These are phyloP conservation scores for Ceratocystis huliohia DNA, from an alignment of 2,329 filamentous ascomycete genomes.

Conservation along the genomic window DNA sequence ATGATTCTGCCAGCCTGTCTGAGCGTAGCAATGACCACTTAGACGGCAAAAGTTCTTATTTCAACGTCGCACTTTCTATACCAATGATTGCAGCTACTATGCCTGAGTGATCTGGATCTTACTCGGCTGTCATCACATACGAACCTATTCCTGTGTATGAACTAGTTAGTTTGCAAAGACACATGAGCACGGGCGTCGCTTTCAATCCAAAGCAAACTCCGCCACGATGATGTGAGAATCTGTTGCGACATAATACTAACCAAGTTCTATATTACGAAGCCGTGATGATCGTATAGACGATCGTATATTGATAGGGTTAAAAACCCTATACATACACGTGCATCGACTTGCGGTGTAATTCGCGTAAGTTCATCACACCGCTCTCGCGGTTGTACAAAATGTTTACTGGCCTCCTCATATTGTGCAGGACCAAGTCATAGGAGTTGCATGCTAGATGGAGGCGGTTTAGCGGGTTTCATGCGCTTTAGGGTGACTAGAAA, in stretches of 20 bases:
- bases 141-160: not conserved
- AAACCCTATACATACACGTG: too few relatives aligned
- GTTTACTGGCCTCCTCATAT: not conserved
- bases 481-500: not conserved
- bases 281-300: not conserved
- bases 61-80: not conserved
- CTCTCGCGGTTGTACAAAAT: not conserved
- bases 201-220: not conserved
- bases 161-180: not conserved
- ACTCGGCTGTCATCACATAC: not conserved
- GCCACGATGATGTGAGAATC: not conserved
- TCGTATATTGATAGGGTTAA: fast-evolving
- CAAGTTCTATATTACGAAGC: not conserved
- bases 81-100: not conserved
- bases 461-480: not conserved
- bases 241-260: not conserved
- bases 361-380: too few relatives aligned
- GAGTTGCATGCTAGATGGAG: not conserved
- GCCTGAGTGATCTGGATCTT: not conserved
- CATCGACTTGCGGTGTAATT: too few relatives aligned
- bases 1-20: not conserved
- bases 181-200: not conserved
- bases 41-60: not conserved
- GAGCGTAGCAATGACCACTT: not conserved
- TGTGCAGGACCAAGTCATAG: not conserved